phyloP scores from a whole-genome alignment of 345 rosid genomes.

The Luvunga scandens region DNA sequence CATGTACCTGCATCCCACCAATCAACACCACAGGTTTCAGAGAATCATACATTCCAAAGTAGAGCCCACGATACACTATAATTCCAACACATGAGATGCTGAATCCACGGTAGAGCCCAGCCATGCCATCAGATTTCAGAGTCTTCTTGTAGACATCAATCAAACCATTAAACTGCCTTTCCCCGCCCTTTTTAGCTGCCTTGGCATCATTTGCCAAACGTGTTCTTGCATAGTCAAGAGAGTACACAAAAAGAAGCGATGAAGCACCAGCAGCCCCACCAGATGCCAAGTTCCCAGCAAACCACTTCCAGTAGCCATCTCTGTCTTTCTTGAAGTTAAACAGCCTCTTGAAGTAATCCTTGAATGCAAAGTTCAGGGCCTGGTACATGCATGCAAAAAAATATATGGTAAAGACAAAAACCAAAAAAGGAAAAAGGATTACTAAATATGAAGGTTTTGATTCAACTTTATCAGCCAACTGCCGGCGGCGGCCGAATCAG shows the following conservation, averaged over 20 bases:
- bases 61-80: slow-evolving; percentile 55
- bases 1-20: slow-evolving; percentile 45
- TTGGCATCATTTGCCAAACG: slow-evolving; percentile 58
- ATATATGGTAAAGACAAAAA: neutral
- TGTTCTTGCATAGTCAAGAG: slow-evolving; percentile 54
- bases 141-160: slow-evolving; percentile 62
- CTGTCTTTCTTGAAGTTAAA: slow-evolving; percentile 56
- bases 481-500: neutral
- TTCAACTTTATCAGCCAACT: neutral
- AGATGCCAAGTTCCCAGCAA: slow-evolving; percentile 64
- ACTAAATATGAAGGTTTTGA: neutral
- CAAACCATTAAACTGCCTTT: slow-evolving; percentile 60
- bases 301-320: slow-evolving; percentile 62
- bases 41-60: slow-evolving; percentile 69
- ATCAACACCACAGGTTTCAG: slow-evolving; percentile 56
- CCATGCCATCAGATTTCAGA: slow-evolving; percentile 47
- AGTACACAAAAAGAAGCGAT: slow-evolving; percentile 51
- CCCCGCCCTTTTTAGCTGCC: slow-evolving; percentile 45
- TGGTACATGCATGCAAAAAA: slow-evolving; percentile 14
- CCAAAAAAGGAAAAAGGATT: neutral
- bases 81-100: slow-evolving; percentile 51
- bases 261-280: slow-evolving; percentile 69
- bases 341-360: slow-evolving; percentile 51
- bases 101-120: slow-evolving; percentile 64
- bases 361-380: slow-evolving; percentile 61